phyloP scores from a whole-genome alignment of 108 stramenopile genomes.

The Nitzschia inconspicua region DNA sequence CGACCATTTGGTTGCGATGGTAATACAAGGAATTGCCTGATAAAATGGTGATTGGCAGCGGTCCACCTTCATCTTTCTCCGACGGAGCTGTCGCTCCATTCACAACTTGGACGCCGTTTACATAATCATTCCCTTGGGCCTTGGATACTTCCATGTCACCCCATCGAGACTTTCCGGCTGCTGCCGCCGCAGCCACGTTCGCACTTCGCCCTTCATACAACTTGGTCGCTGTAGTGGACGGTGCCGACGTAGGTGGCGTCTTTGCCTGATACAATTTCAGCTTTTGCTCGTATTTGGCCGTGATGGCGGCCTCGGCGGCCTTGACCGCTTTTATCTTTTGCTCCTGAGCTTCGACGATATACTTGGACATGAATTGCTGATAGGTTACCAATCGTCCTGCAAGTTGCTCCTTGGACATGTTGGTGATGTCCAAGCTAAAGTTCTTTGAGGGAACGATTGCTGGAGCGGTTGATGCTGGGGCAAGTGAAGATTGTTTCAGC shows the following conservation, averaged over 20 bases:
- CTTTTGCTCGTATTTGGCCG: constrained; percentile 28
- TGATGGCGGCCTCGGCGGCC: constrained; percentile 22
- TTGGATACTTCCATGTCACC: constrained; percentile 54
- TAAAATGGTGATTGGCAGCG: background rate
- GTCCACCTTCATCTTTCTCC: too few species aligned
- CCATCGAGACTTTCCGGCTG: constrained; percentile 79
- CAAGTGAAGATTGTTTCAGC: constrained; percentile 28
- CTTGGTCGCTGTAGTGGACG: constrained; percentile 10
- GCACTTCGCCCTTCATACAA: constrained; percentile 52
- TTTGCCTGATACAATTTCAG: constrained; percentile 7
- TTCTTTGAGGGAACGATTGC: constrained; percentile 13
- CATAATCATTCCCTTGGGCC: background rate
- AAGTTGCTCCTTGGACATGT: constrained; percentile 36
- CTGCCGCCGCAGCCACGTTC: constrained; percentile 51
- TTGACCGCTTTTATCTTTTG: constrained; percentile 47
- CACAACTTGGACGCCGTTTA: background rate
- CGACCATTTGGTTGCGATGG: constrained; percentile 41
- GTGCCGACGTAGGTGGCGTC: constrained; percentile 9
- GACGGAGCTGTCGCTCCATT: background rate
- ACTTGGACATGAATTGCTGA: constrained; percentile 75
- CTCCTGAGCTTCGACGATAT: constrained; percentile 72
- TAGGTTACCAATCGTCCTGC: constrained; percentile 42
- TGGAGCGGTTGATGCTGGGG: constrained; percentile 10
- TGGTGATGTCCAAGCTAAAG: constrained; percentile 6
- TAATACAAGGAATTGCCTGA: background rate